Conservation (phyloP, 768 basidiomycete genomes). For the Boletus sp. region DNA sequence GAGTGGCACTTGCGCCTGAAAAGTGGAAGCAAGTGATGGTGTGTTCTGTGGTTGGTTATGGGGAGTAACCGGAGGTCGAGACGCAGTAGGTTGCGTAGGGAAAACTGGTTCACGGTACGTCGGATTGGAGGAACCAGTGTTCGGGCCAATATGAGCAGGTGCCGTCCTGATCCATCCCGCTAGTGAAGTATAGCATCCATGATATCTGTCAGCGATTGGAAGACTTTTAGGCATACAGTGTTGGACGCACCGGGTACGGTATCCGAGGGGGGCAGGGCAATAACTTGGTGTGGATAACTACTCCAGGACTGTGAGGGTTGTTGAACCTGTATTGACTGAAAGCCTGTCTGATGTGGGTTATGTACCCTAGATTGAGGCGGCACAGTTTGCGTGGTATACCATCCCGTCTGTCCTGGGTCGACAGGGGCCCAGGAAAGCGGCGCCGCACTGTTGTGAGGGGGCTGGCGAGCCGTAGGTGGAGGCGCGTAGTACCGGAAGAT, state of each 20-base stretch:
- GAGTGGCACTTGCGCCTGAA: conserved; percentile 4
- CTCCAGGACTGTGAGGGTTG: conserved; percentile 11
- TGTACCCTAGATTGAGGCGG: conserved; percentile 2
- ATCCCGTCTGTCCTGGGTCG: conserved; percentile 4
- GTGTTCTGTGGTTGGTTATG: conserved; percentile 2
- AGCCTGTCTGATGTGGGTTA: conserved; percentile 1
- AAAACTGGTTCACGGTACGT: neutral
- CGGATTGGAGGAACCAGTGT: neutral
- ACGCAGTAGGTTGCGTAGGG: neutral
- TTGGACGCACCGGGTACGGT: conserved; percentile 10
- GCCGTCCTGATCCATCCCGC: neutral
- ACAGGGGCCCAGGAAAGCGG: conserved; percentile 1
- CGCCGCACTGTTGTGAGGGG: neutral
- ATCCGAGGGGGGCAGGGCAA: neutral
- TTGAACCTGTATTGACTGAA: conserved; percentile 5
- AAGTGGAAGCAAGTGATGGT: neutral
- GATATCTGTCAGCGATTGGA: neutral
- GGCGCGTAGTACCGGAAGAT: conserved; percentile 4
- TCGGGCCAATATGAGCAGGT: neutral
- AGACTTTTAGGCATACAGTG: neutral
- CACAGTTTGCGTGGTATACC: conserved; percentile 12
- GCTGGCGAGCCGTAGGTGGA: neutral
- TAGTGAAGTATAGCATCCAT: neutral
- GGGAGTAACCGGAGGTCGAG: neutral
- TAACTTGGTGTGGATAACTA: conserved; percentile 5